These are phyloP conservation scores for Panicum miliaceum DNA, from an alignment of 176 grass and related monocot genomes.

Conservation along the genomic window DNA sequence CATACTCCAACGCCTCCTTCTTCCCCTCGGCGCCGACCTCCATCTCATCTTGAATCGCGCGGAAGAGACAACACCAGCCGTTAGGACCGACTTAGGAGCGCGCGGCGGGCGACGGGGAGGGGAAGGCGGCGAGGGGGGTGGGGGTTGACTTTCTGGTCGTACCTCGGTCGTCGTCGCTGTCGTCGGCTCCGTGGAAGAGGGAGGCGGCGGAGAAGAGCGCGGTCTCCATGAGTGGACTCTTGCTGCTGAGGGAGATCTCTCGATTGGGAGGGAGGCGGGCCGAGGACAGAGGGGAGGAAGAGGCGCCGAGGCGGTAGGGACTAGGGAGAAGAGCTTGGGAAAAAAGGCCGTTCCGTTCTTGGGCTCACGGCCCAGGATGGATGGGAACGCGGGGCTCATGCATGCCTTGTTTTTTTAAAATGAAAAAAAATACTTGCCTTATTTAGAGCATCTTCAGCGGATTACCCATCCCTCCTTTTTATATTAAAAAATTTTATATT, in stretches of 20 bases:
- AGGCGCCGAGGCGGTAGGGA: too few species aligned
- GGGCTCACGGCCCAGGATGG: too few species aligned
- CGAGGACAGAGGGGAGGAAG: too few species aligned
- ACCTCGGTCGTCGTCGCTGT: constrained; percentile 39
- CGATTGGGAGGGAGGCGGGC: background rate
- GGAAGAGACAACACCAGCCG: background rate
- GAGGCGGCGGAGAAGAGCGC: constrained; percentile 60
- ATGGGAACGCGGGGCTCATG: too few species aligned
- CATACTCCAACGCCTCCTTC: constrained; percentile 9
- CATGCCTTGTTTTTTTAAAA: too few species aligned
- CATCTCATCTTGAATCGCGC: constrained; percentile 8
- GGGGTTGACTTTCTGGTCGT: background rate
- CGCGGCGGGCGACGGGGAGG: background rate
- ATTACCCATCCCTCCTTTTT: too few species aligned
- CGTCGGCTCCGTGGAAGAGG: constrained; percentile 54
- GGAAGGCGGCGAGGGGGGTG: background rate
- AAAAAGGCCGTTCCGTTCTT: too few species aligned
- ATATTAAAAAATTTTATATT: too few species aligned
- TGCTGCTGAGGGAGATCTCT: background rate
- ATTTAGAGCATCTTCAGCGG: too few species aligned
- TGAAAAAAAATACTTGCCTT: too few species aligned
- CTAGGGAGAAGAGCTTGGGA: too few species aligned
- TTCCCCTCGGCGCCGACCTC: background rate
- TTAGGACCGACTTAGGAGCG: background rate
- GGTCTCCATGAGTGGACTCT: constrained; percentile 39